phyloP scores from a whole-genome alignment of 768 basidiomycete genomes.

The Vishniacozyma victoriae region DNA sequence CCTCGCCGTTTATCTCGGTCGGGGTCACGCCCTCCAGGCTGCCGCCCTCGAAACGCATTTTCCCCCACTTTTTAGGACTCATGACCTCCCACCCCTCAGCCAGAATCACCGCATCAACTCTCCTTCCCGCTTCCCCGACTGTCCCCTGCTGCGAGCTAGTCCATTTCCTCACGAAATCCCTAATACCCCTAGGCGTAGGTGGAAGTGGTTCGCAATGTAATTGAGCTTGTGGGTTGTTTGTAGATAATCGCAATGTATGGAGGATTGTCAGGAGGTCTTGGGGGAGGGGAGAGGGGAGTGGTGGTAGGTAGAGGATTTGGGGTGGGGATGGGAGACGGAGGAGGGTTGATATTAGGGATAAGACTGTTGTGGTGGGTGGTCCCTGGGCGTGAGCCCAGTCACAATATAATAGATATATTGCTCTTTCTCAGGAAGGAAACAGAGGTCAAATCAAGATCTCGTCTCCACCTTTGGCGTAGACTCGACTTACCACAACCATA shows the following conservation, averaged over 20 bases:
- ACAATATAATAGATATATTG: not conserved
- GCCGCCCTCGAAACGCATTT: not conserved
- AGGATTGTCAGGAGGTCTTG: constrained; percentile 37
- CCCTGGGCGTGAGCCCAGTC: constrained; percentile 9
- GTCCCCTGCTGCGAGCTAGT: constrained; percentile 23
- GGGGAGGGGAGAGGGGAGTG: constrained; percentile 36
- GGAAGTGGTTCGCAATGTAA: constrained; percentile 43
- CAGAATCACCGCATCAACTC: constrained; percentile 44
- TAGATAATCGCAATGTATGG: constrained; percentile 36
- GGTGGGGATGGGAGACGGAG: constrained; percentile 40
- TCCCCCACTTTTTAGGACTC: not conserved
- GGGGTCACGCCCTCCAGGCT: not conserved
- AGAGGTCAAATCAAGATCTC: too few relatives aligned
- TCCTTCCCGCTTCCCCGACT: constrained; percentile 34
- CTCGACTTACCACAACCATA: constrained; percentile 34
- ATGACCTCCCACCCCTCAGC: constrained; percentile 41
- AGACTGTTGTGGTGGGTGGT: constrained; percentile 32
- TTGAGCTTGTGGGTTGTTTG: constrained; percentile 30
- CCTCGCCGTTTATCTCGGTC: not conserved
- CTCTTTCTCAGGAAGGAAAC: not conserved
- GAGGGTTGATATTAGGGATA: constrained; percentile 35
- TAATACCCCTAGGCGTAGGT: constrained; percentile 22
- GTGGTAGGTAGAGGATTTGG: constrained; percentile 44
- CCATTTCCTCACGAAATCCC: constrained; percentile 42
- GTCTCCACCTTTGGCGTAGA: too few relatives aligned